A percentile compares a stretch with the other conserved stretches of the same genome.
These are phyloP conservation scores for Gryganskiella cystojenkinii DNA, from an alignment of 192 early-diverging fungal genomes.

Conservation along the genomic window DNA sequence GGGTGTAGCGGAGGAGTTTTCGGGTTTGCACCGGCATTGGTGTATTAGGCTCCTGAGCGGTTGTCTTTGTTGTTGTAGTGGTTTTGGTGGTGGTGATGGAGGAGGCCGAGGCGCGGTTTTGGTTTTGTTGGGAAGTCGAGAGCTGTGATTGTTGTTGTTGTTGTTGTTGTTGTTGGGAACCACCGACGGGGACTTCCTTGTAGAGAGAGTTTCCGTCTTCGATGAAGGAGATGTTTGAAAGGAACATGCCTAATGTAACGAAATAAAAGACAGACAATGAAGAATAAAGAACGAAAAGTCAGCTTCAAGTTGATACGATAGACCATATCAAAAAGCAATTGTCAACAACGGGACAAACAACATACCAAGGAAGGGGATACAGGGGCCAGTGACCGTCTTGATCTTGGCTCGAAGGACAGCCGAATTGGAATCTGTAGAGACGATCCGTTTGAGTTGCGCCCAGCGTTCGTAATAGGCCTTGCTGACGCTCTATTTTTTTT, in stretches of 20 bases:
- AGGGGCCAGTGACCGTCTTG: slow-evolving; percentile 39
- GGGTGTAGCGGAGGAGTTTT: slow-evolving; percentile 39
- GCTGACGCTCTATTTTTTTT: slow-evolving; percentile 24
- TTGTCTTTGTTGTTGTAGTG: too few relatives aligned
- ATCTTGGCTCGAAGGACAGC: slow-evolving; percentile 33
- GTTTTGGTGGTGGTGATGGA: neutral
- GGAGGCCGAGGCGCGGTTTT: neutral
- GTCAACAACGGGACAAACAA: too few relatives aligned
- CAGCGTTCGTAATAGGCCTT: slow-evolving; percentile 37
- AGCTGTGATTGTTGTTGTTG: too few relatives aligned
- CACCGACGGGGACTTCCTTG: slow-evolving; percentile 38
- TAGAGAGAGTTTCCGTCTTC: slow-evolving; percentile 49
- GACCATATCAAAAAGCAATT: too few relatives aligned
- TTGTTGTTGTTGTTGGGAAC: too few relatives aligned
- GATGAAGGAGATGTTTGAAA: slow-evolving; percentile 33
- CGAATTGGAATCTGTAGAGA: slow-evolving; percentile 40
- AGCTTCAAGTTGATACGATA: neutral
- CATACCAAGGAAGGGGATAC: slow-evolving; percentile 47
- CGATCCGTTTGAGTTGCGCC: slow-evolving; percentile 20
- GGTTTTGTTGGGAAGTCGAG: neutral
- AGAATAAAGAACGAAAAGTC: neutral
- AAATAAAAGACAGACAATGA: neutral
- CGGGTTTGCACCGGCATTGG: slow-evolving; percentile 11
- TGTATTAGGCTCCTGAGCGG: slow-evolving; percentile 1
- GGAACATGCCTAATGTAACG: slow-evolving; percentile 18